Base-by-base conservation (phyloP, 495 filamentous ascomycete species). In the Massariosphaeria phaeospora region DNA sequence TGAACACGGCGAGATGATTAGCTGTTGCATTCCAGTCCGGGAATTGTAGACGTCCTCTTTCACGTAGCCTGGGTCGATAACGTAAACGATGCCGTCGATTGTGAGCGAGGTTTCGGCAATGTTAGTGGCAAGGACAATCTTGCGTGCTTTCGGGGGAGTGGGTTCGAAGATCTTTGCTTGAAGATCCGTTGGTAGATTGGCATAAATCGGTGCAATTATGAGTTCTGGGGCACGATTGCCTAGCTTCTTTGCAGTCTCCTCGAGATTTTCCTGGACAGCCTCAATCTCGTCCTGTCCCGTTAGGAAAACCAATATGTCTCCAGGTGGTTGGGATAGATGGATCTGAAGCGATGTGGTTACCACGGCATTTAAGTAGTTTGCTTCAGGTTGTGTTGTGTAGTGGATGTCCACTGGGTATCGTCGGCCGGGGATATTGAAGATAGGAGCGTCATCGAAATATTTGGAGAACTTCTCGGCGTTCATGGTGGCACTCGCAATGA, bases 1-100 rank as follows among this genome's bases (percentile, higher is more conserved):
- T 13, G 91, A 96, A 68, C 88, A 93, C 0, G 93, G 93, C 0
- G 91, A 89, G 1, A 95, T 88, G 1, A 95, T 86, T 25, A 98
- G 71, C 21, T 83, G 87, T 49, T 94, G 91, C 86, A 96, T 95
- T 8, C 90, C 90, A 0, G 89, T 95, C 2, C 83, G 79, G 1
- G 93, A 86, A 52, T 93, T 94, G 73, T 91, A 98, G 12, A 90
- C 81, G 66, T 96, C 96, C 66, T 98, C 89, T 68, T 97, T 97
- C 48, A 91, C 89, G 57, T 94, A 95, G 18, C 93, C 93, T 39
- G 82, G 85, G 67, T 98, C 93, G 45, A 97, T 78, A 15, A 98
- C 91, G 64, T 91, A 97, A 40, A 89, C 82, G 57, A 97, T 88
- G 4, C 89, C 90, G 51, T 94, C 86, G 38, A 98, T 95, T 7